Conservation (phyloP, 257 asterid species). For the Solanum corneliomulleri region DNA sequence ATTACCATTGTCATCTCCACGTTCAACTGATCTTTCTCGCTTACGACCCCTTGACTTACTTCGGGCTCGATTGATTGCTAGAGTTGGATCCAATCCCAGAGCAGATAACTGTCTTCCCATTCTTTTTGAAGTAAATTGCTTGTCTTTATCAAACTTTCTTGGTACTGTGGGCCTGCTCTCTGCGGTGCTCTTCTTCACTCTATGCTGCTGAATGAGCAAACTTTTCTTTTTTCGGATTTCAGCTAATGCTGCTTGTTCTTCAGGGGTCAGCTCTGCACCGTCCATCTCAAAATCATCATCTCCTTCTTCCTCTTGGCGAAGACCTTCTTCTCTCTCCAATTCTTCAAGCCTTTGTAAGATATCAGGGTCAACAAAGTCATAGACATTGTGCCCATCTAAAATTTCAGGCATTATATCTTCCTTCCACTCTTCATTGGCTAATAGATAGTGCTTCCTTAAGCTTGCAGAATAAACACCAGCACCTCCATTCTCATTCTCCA, state of each 20-base stretch:
- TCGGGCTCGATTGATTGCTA: conserved; percentile 72
- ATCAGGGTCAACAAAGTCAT: conserved; percentile 87
- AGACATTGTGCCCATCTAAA: conserved; percentile 90
- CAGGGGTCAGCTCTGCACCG: conserved; percentile 65
- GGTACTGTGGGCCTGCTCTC: conserved; percentile 82
- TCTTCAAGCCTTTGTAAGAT: conserved; percentile 80
- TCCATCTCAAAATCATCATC: conserved; percentile 80
- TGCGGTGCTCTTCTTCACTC: conserved; percentile 77
- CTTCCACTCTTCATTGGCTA: conserved; percentile 87
- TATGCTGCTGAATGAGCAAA: conserved; percentile 63
- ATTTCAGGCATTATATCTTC: conserved; percentile 79
- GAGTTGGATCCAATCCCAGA: conserved; percentile 67
- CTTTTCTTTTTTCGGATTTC: conserved; percentile 78
- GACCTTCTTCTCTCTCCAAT: conserved; percentile 77
- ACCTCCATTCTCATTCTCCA: conserved; percentile 96
- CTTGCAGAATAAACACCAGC: conserved; percentile 99
- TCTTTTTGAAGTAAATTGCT: conserved; percentile 44
- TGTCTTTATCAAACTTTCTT: conserved; percentile 75
- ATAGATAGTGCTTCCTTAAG: conserved; percentile 69
- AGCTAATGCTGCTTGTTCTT: conserved; percentile 54
- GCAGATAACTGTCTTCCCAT: conserved; percentile 80
- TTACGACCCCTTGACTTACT: conserved; percentile 81
- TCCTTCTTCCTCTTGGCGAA: conserved; percentile 58
- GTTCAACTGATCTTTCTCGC: conserved; percentile 63
- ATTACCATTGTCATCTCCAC: conserved; percentile 13